Evolutionary conservation across 805 yeast genomes (phyloP), one percentile per base, ranked within the genome.

Genomic region (Metschnikowia borealis): DNA sequence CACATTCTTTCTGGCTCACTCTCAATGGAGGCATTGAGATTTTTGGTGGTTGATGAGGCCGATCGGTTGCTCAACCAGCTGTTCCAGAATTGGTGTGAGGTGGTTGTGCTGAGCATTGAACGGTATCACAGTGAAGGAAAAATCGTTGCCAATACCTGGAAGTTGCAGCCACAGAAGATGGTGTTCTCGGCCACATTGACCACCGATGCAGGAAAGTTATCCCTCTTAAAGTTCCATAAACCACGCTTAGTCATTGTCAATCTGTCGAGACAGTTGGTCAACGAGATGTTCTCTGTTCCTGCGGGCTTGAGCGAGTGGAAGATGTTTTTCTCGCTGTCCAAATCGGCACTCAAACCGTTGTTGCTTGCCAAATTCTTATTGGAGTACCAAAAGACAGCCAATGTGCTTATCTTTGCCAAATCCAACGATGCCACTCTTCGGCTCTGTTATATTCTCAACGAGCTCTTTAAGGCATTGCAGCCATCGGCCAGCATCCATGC

Each of bases 181-280:
- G 77, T 94, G 3, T 89, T 94, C 62, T 85, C 95, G 45, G 99
- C 99, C 6, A 94, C 99, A 0, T 77, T 94, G 47, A 89, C 97
- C 3, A 85, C 97, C 2, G 96, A 91, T 64, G 88, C 97, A 0
- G 96, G 94, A 29, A 89, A 87, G 62, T 71, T 94, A 49, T 78
- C 92, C 7, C 79, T 81, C 42, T 74, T 94, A 51, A 81, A 84
- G 46, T 79, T 94, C 54, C 72, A 73, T 51, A 77, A 75, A 57
- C 97, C 95, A n/a, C 77, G 84, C 60, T 67, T 94, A 44, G 73
- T 88, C 38, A 82, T 89, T 50, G 85, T 91, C 41, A 88, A 90
- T 52, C 80, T 80, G 46, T 69, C 77, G 40, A 67, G 74, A 33
- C 62, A 63, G 35, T 62, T 77, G 53, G 76, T 73, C 17, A 73